Conservation (phyloP, 805 yeast species). For the Nakazawaea ambrosiae region DNA sequence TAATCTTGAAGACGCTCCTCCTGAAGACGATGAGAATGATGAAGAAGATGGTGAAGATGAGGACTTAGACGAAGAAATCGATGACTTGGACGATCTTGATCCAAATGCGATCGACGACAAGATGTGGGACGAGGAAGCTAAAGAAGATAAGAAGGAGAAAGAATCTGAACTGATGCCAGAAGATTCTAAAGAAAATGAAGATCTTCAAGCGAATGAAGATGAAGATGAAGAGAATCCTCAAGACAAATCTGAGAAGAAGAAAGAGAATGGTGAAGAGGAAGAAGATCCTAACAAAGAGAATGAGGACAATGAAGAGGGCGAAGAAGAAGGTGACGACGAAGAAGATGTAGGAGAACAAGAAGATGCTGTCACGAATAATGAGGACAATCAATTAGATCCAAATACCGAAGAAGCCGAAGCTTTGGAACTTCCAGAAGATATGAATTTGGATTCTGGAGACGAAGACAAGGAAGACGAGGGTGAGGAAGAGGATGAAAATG, state of each 20-base stretch:
- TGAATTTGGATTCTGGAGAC: constrained; percentile 78
- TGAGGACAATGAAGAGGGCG: constrained; percentile 34
- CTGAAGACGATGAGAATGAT: constrained; percentile 47
- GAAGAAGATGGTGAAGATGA: constrained; percentile 47
- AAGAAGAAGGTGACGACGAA: constrained; percentile 48
- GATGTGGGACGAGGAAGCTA: constrained; percentile 95
- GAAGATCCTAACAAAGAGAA: constrained; percentile 28
- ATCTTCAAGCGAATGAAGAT: constrained; percentile 42
- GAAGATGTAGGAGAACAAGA: constrained; percentile 81
- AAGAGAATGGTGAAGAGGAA: constrained; percentile 26
- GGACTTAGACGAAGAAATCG: constrained; percentile 83
- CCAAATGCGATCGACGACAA: constrained; percentile 94
- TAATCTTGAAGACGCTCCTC: constrained; percentile 71
- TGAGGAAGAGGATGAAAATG: constrained; percentile 25
- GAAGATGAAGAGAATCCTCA: constrained; percentile 31
- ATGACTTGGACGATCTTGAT: constrained; percentile 82
- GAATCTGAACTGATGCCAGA: constrained; percentile 69
- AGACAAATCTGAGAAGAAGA: constrained; percentile 20
- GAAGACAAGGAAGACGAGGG: constrained; percentile 46
- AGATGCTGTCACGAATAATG: constrained; percentile 66
- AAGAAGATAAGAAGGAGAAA: constrained; percentile 72
- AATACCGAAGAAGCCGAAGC: constrained; percentile 80
- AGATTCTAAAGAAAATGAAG: constrained; percentile 42
- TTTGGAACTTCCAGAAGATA: constrained; percentile 86
- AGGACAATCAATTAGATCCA: constrained; percentile 61